Percentiles rank a stretch among this genome's conserved stretches.
Conservation (phyloP, 1,284 basidiomycete genomes). For the Fomitopsis pinicola region DNA sequence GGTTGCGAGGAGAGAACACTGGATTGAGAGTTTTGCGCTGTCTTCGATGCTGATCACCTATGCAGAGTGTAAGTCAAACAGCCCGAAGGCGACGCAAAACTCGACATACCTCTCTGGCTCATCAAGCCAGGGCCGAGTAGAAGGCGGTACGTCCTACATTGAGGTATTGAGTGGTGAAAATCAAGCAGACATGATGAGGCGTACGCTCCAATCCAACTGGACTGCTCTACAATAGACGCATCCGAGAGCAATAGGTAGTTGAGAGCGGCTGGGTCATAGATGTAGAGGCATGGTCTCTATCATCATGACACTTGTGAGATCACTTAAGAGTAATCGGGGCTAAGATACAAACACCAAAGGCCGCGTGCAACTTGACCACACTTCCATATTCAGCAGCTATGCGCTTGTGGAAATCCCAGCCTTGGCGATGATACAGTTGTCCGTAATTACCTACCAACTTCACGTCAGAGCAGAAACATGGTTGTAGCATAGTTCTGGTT, state of each 20-base stretch:
- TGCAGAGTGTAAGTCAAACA: slow-evolving; percentile 12
- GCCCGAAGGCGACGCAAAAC: slow-evolving; percentile 6
- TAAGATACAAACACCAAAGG: slow-evolving; percentile 5
- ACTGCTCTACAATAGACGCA: background rate
- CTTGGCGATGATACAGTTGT: slow-evolving; percentile 6
- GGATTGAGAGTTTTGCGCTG: slow-evolving; percentile 26
- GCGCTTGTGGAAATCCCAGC: slow-evolving; percentile 15
- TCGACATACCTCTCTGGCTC: background rate
- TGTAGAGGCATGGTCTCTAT: slow-evolving; percentile 14
- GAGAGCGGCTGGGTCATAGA: background rate
- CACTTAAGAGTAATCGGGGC: background rate
- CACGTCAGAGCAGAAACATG: background rate
- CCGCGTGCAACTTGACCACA: slow-evolving; percentile 14
- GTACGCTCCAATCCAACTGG: background rate
- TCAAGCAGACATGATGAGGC: background rate
- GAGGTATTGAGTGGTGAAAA: too few species aligned
- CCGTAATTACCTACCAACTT: background rate
- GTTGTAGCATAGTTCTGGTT: background rate
- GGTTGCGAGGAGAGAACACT: slow-evolving; percentile 20
- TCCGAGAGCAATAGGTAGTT: background rate
- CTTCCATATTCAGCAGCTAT: slow-evolving; percentile 16
- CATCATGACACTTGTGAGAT: background rate
- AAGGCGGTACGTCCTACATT: background rate
- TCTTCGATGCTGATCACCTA: slow-evolving; percentile 20
- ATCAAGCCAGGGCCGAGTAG: slow-evolving; percentile 7